Conservation (phyloP, 225 moss, liverwort and hornwort genomes). For the Marchantia paleacea region DNA sequence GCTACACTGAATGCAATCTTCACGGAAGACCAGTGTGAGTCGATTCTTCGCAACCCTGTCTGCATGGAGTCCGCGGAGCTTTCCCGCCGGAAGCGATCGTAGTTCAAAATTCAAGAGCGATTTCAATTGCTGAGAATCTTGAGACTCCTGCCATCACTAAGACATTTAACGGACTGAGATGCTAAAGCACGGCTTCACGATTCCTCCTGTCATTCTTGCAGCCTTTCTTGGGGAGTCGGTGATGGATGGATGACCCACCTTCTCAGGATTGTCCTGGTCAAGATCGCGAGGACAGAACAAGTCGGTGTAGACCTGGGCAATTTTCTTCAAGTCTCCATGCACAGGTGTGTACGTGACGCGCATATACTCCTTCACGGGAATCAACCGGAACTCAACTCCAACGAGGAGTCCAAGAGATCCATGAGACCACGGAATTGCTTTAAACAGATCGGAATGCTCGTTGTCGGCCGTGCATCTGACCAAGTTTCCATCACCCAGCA, state of each 20-base stretch:
- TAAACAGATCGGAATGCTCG: conserved; percentile 50
- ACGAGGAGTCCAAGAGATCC: conserved; percentile 61
- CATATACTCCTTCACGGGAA: conserved; percentile 57
- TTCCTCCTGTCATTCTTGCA: not conserved
- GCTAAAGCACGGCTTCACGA: no score
- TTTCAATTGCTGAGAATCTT: not conserved
- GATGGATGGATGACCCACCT: conserved; percentile 30
- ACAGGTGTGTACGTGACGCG: conserved; percentile 54
- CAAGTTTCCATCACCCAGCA: conserved; percentile 45
- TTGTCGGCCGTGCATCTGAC: conserved; percentile 54
- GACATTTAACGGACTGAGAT: not conserved
- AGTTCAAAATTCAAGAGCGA: not conserved
- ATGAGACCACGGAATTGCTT: conserved; percentile 62
- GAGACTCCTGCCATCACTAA: not conserved
- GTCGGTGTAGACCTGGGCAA: conserved; percentile 47
- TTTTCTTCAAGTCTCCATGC: conserved; percentile 44
- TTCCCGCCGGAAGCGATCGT: not conserved
- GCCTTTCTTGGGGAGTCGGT: not conserved
- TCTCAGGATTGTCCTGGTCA: conserved; percentile 57
- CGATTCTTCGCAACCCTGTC: not conserved
- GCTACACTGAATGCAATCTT: no score
- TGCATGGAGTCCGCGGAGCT: not conserved
- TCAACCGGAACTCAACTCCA: conserved; percentile 57
- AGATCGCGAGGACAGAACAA: conserved; percentile 54
- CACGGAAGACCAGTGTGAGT: not conserved